Evolutionary conservation across 768 basidiomycete genomes (phyloP).

Genomic region (Podaxis carcinomalis): DNA sequence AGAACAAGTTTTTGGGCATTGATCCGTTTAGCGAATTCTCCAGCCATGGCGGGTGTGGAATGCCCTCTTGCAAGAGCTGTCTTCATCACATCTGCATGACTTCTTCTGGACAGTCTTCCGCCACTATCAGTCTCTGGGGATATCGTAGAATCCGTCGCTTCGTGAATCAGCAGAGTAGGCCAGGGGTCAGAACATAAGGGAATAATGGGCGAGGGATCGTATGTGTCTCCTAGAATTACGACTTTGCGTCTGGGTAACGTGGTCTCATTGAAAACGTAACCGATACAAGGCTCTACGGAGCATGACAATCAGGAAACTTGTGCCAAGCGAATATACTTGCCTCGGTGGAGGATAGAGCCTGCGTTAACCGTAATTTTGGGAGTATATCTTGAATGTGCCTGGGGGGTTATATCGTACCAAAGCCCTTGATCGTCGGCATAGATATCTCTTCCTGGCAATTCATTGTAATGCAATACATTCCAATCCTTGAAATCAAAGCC

Average conservation of each 20-base stretch:
- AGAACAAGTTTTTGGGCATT: conserved; percentile 60
- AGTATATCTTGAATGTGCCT: conserved; percentile 31
- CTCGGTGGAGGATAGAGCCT: conserved; percentile 73
- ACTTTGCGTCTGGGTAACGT: conserved; percentile 50
- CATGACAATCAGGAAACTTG: conserved; percentile 1
- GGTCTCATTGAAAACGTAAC: conserved; percentile 70
- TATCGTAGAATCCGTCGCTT: conserved; percentile 75
- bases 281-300: conserved; percentile 66
- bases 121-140: conserved; percentile 46
- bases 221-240: conserved; percentile 77
- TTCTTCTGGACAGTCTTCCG: conserved; percentile 35
- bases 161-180: conserved; percentile 76
- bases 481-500: conserved; percentile 17
- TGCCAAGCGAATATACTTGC: conserved; percentile 31
- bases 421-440: conserved; percentile 49
- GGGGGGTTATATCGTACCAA: conserved; percentile 54
- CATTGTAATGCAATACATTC: conserved; percentile 55
- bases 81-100: conserved; percentile 34
- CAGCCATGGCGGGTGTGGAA: conserved; percentile 76
- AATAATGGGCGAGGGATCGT: conserved; percentile 54
- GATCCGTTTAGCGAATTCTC: conserved; percentile 61
- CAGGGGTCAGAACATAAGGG: conserved; percentile 47
- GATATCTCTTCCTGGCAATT: conserved; percentile 61
- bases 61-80: conserved; percentile 69
- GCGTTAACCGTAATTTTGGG: conserved; percentile 56